phyloP scores from a whole-genome alignment of 1,284 basidiomycete genomes.

The Polyporus tsugae region DNA sequence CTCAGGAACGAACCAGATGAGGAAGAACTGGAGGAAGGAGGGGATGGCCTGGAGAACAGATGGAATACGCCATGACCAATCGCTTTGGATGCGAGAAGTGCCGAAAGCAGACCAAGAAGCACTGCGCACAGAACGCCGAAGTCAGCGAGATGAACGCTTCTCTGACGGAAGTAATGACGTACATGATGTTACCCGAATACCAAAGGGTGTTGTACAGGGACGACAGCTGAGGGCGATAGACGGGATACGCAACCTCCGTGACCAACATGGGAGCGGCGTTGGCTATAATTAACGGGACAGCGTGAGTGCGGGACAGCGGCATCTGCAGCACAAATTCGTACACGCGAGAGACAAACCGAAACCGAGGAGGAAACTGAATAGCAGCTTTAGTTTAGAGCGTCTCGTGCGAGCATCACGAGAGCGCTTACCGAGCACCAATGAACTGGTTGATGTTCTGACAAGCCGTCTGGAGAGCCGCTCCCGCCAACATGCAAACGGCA shows the following conservation, averaged over 20 bases:
- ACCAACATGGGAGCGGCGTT: conserved; percentile 79
- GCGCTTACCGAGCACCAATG: conserved; percentile 70
- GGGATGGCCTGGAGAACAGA: conserved; percentile 73
- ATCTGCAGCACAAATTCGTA: conserved; percentile 34
- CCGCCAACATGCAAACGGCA: conserved; percentile 68
- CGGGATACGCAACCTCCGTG: conserved; percentile 80
- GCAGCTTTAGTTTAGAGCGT: conserved; percentile 10
- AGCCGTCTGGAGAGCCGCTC: conserved; percentile 76
- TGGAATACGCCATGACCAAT: conserved; percentile 82
- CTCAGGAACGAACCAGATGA: conserved; percentile 73
- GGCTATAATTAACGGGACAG: conserved; percentile 43
- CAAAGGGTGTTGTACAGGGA: conserved; percentile 83
- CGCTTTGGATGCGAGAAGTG: conserved; percentile 67
- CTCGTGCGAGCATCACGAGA: conserved; percentile 20
- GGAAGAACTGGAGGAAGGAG: conserved; percentile 63
- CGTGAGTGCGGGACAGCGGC: conserved; percentile 3
- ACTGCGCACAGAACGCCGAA: conserved; percentile 41
- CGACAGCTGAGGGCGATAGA: conserved; percentile 76
- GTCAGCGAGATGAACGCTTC: conserved; percentile 19
- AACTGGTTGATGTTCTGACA: conserved; percentile 81
- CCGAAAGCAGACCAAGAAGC: conserved; percentile 83
- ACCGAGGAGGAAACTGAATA: conserved; percentile 72
- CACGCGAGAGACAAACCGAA: conserved; percentile 80
- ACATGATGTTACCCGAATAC: conserved; percentile 81
- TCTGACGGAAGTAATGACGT: conserved; percentile 33